phyloP scores from a whole-genome alignment of 345 rosid genomes.

The Alliaria petiolata region DNA sequence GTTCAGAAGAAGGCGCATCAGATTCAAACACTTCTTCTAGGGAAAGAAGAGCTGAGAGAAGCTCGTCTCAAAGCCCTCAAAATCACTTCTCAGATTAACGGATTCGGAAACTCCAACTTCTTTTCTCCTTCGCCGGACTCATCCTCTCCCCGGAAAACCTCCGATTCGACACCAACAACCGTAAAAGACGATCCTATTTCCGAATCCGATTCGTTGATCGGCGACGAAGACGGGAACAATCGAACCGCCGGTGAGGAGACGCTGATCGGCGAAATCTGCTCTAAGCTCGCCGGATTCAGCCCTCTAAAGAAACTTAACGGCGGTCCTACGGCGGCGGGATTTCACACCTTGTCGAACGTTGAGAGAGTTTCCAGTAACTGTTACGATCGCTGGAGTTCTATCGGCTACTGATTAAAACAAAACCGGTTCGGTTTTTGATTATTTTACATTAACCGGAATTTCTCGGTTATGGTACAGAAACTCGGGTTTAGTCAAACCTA shows the following conservation, averaged over 20 bases:
- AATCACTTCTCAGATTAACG: conserved; percentile 2
- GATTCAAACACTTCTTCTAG: neutral
- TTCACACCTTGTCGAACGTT: neutral
- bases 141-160: neutral
- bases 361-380: conserved; percentile 2
- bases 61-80: conserved; percentile 12
- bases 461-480: conserved; percentile 29
- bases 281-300: neutral
- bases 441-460: conserved; percentile 7
- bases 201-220: neutral
- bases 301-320: neutral
- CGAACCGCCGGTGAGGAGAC: neutral
- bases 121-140: neutral
- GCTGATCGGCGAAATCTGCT: neutral
- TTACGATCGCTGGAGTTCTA: conserved; percentile 2
- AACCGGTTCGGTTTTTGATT: neutral
- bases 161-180: neutral
- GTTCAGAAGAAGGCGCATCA: conserved; percentile 4
- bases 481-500: conserved; percentile 41
- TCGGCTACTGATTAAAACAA: neutral
- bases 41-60: conserved; percentile 3
- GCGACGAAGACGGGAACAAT: neutral
- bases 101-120: conserved; percentile 9
- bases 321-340: neutral
- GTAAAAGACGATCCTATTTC: neutral